Evolutionary conservation across 345 rosid genomes (phyloP).

Genomic region (Euphorbia pulcherrima): DNA sequence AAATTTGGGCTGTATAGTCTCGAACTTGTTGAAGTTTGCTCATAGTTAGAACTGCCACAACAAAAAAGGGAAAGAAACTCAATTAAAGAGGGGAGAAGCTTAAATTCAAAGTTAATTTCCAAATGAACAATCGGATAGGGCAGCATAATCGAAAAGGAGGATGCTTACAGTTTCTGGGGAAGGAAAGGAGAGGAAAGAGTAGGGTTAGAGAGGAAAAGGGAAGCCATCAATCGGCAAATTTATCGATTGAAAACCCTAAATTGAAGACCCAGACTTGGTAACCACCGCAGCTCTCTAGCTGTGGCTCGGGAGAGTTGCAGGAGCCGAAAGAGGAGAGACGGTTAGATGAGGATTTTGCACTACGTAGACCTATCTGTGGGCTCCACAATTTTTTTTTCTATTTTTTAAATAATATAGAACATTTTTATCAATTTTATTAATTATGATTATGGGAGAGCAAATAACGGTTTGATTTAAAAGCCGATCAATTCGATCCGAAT

Average conservation of each 20-base stretch:
- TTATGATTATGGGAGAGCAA: too few relatives aligned
- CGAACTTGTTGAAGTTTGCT: constrained; percentile 22
- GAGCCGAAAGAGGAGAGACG: neutral
- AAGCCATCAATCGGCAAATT: constrained; percentile 35
- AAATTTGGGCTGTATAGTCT: constrained; percentile 20
- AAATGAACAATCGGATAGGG: neutral
- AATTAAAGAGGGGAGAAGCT: neutral
- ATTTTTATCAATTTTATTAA: too few relatives aligned
- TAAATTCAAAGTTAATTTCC: neutral
- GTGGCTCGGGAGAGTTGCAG: neutral
- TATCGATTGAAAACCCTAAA: neutral
- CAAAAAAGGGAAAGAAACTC: neutral
- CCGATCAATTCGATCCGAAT: too few relatives aligned
- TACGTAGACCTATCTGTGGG: neutral
- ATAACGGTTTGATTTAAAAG: too few relatives aligned
- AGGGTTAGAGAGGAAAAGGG: constrained; percentile 53
- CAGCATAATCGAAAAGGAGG: neutral
- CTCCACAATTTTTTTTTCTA: neutral
- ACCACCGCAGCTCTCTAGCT: neutral
- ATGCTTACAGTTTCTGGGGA: constrained; percentile 44
- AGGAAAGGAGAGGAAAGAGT: constrained; percentile 44
- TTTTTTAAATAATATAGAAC: too few relatives aligned
- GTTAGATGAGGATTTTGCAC: neutral
- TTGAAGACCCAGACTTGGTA: neutral
- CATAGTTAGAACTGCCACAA: constrained; percentile 23